A percentile compares a stretch with the other conserved stretches of the same genome.
Conservation (phyloP, 192 early-diverging fungal species). For the Umbelopsis sp. region DNA sequence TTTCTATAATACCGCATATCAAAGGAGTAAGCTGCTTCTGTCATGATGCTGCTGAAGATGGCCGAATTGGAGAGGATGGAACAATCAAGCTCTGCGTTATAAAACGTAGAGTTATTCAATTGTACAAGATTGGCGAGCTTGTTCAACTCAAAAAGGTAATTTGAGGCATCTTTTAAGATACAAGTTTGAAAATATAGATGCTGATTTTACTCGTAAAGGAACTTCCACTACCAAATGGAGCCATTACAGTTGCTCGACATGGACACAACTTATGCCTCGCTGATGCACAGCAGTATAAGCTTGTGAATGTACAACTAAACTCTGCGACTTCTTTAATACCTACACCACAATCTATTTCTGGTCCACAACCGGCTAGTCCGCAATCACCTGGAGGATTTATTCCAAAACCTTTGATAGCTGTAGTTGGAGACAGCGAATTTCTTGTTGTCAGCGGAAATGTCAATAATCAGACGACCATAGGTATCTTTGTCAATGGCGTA, state of each 20-base stretch:
- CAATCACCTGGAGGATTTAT: constrained; percentile 17
- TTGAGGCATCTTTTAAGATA: too few species aligned
- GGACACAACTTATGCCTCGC: constrained; percentile 64
- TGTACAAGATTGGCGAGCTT: constrained; percentile 44
- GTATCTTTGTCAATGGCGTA: constrained; percentile 66
- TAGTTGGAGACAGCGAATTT: constrained; percentile 68
- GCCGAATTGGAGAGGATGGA: constrained; percentile 48
- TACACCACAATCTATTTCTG: constrained; percentile 29
- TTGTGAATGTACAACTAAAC: constrained; percentile 49
- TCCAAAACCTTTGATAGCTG: constrained; percentile 62
- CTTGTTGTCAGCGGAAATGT: constrained; percentile 59
- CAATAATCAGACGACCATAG: constrained; percentile 55
- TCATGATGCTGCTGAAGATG: constrained; percentile 52
- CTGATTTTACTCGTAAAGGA: constrained; percentile 47
- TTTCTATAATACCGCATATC: constrained; percentile 42
- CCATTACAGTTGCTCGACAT: constrained; percentile 55
- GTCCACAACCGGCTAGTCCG: not conserved
- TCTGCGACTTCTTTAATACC: constrained; percentile 28
- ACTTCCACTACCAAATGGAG: constrained; percentile 63
- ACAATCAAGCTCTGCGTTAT: constrained; percentile 50
- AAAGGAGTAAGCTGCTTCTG: constrained; percentile 64
- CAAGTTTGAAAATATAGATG: not conserved
- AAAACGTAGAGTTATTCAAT: constrained; percentile 49
- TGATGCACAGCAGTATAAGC: constrained; percentile 69
- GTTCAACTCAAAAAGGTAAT: constrained; percentile 47